phyloP scores from a whole-genome alignment of 306 rosid genomes.

The Castanea sativa region DNA sequence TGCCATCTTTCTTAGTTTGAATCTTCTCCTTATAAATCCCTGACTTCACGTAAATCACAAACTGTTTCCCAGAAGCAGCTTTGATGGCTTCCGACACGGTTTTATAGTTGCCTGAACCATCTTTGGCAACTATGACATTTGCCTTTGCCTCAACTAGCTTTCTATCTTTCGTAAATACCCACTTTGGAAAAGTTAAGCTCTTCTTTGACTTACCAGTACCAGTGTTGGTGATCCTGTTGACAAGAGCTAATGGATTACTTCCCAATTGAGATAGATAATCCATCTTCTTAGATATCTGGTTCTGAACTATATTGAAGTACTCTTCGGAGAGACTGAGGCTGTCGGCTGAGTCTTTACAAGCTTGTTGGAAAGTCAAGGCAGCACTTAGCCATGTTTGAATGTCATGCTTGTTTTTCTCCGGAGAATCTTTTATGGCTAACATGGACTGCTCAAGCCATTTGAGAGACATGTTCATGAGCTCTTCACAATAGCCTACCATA shows the following conservation, averaged over 20 bases:
- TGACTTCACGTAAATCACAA: slow-evolving; percentile 52
- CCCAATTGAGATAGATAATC: slow-evolving; percentile 34
- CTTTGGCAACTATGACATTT: slow-evolving; percentile 44
- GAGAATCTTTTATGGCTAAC: slow-evolving; percentile 27
- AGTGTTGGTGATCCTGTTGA: slow-evolving; percentile 10
- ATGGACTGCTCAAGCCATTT: slow-evolving; percentile 39
- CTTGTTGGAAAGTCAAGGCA: slow-evolving; percentile 42
- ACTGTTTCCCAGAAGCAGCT: slow-evolving; percentile 42
- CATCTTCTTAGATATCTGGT: slow-evolving; percentile 36
- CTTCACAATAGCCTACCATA: slow-evolving; percentile 40
- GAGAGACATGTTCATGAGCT: slow-evolving; percentile 38
- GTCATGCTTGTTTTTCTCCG: slow-evolving; percentile 32
- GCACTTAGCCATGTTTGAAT: slow-evolving; percentile 63
- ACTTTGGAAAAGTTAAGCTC: slow-evolving; percentile 21
- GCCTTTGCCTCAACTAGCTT: slow-evolving; percentile 40
- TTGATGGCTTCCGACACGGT: slow-evolving; percentile 48
- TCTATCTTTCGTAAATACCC: slow-evolving; percentile 31
- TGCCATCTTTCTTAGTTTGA: slow-evolving; percentile 36
- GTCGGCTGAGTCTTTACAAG: slow-evolving; percentile 40
- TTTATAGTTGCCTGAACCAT: slow-evolving; percentile 43
- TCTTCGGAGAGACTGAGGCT: not conserved
- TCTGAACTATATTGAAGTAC: not conserved
- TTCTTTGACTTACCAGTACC: not conserved
- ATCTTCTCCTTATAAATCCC: slow-evolving; percentile 56
- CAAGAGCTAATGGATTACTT: slow-evolving; percentile 49